These are phyloP conservation scores for Tetrapisispora iriomotensis DNA, from an alignment of 805 yeast species.

Conservation along the genomic window DNA sequence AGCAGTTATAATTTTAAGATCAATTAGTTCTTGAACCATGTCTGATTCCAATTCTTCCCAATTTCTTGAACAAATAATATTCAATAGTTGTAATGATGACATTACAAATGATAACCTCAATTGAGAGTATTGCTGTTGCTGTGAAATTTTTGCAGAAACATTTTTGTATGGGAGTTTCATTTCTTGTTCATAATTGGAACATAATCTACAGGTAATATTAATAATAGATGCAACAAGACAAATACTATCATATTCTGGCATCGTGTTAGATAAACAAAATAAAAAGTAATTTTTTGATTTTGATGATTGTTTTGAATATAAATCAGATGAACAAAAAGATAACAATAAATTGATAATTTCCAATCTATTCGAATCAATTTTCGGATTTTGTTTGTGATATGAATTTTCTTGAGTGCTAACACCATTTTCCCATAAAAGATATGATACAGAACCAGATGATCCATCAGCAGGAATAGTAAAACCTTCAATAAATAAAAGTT, in stretches of 20 bases:
- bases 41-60: constrained; percentile 1
- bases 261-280: constrained; percentile 35
- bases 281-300: constrained; percentile 44
- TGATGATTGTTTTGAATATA: constrained; percentile 34
- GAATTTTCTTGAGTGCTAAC: constrained; percentile 38
- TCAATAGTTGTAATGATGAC: constrained; percentile 51
- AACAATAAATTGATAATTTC: constrained; percentile 57
- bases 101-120: constrained; percentile 39
- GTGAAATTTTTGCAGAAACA: constrained; percentile 10
- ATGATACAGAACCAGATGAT: constrained; percentile 22
- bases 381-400: constrained; percentile 30
- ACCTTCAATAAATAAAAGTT: constrained; percentile 22
- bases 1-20: not conserved
- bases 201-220: constrained; percentile 50
- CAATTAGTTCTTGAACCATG: not conserved
- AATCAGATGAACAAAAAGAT: constrained; percentile 48
- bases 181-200: constrained; percentile 31
- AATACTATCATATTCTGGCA: constrained; percentile 39
- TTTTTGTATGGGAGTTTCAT: constrained; percentile 9
- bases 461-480: constrained; percentile 17
- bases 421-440: constrained; percentile 68
- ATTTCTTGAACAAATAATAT: constrained; percentile 32
- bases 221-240: constrained; percentile 59
- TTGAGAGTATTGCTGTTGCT: constrained; percentile 13
- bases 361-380: constrained; percentile 52